phyloP scores from a whole-genome alignment of 1,284 basidiomycete species.

The Leccinum proliferum region DNA sequence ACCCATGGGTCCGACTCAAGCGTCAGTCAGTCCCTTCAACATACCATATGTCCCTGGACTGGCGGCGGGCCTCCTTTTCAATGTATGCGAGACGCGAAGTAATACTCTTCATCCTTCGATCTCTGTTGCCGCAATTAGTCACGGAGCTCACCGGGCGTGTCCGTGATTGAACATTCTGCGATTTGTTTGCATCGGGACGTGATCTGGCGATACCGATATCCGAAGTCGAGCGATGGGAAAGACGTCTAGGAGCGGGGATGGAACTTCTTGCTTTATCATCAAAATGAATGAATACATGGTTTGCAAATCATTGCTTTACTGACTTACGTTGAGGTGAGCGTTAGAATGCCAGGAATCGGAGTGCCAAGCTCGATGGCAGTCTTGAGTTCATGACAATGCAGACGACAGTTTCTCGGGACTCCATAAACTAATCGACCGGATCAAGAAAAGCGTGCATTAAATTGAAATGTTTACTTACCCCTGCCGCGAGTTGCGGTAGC shows the following conservation, averaged over 20 bases:
- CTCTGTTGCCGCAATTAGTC: constrained; percentile 63
- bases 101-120: constrained; percentile 60
- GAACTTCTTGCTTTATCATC: constrained; percentile 95
- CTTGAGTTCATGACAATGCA: constrained; percentile 95
- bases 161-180: constrained; percentile 89
- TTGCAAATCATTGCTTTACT: constrained; percentile 3
- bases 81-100: constrained; percentile 76
- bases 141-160: constrained; percentile 63
- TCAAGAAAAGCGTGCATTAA: constrained; percentile 11
- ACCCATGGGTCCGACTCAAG: constrained; percentile 84
- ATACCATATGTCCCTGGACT: constrained; percentile 88
- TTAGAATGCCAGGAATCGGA: constrained; percentile 90
- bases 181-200: constrained; percentile 92
- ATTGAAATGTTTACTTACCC: constrained; percentile 43
- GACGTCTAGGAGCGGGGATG: constrained; percentile 90
- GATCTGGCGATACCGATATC: constrained; percentile 88
- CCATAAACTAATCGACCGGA: constrained; percentile 73
- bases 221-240: constrained; percentile 72
- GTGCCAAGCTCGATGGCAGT: constrained; percentile 93
- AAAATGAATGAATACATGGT: constrained; percentile 13
- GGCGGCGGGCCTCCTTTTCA: constrained; percentile 83
- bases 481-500: constrained; percentile 92
- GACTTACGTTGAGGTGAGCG: constrained; percentile 89
- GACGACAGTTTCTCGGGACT: constrained; percentile 96
- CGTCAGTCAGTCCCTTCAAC: constrained; percentile 77